Percentiles rank a stretch among this genome's conserved stretches.
These are phyloP conservation scores for Linderina pennispora DNA, from an alignment of 192 early-diverging fungal genomes.

Conservation along the genomic window DNA sequence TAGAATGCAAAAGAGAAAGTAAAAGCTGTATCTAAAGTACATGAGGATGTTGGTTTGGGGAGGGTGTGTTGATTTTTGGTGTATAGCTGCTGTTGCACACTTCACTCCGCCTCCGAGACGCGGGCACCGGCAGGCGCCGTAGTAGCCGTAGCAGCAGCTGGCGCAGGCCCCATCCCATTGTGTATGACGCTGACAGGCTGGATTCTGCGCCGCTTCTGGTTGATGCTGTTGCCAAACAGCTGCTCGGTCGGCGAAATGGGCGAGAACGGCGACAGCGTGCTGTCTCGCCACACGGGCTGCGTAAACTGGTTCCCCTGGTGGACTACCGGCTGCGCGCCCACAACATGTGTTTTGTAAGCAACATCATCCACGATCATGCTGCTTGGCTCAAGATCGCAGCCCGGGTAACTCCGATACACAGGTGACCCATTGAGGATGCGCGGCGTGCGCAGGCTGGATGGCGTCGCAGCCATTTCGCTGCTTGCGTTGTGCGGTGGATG, in stretches of 20 bases:
- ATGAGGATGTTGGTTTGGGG: too few species aligned
- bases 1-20: not conserved
- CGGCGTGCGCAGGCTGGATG: constrained; percentile 10
- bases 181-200: not conserved
- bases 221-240: not conserved
- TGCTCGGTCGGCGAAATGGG: not conserved
- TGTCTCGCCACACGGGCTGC: not conserved
- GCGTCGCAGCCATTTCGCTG: constrained; percentile 11
- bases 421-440: constrained; percentile 6
- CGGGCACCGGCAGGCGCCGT: not conserved
- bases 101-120: too few species aligned
- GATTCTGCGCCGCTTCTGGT: not conserved
- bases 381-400: not conserved
- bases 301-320: not conserved
- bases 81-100: too few species aligned
- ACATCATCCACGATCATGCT: not conserved
- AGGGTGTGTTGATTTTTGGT: too few species aligned
- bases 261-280: not conserved
- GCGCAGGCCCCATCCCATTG: too few species aligned
- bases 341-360: not conserved
- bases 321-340: not conserved
- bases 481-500: not conserved
- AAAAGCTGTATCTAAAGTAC: not conserved
- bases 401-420: constrained; percentile 1
- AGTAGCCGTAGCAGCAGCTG: not conserved